Conservation (phyloP, 1,284 basidiomycete genomes). For the Melanopsichium pennsylvanicum region DNA sequence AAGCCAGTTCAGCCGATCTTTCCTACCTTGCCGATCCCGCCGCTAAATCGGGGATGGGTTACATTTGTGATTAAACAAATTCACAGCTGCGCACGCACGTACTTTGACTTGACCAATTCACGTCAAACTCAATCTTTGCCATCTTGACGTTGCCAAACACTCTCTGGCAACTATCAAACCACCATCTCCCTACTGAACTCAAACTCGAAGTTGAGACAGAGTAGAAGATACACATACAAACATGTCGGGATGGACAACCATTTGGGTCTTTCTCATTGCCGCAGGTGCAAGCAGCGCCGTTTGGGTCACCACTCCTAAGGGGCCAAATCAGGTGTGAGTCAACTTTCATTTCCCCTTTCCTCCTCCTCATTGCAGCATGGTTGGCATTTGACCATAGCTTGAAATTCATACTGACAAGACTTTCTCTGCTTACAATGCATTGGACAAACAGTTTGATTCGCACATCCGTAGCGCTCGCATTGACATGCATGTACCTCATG, state of each 20-base stretch:
- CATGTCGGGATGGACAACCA: slow-evolving; percentile 64
- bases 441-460: slow-evolving; percentile 53
- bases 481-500: slow-evolving; percentile 65
- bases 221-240: not conserved
- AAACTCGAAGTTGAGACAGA: not conserved
- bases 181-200: not conserved
- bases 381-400: not conserved
- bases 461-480: slow-evolving; percentile 52
- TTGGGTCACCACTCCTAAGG: slow-evolving; percentile 61
- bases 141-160: no score
- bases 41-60: slow-evolving; percentile 2
- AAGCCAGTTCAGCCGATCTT: slow-evolving; percentile 7
- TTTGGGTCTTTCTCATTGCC: slow-evolving; percentile 58
- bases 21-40: slow-evolving; percentile 4
- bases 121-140: not conserved
- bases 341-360: not conserved
- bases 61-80: no score
- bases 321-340: slow-evolving; percentile 64
- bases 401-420: no score
- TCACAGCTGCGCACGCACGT: slow-evolving; percentile 3
- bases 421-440: not conserved
- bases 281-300: slow-evolving; percentile 45
- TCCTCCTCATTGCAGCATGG: not conserved
- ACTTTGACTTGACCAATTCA: not conserved
- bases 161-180: no score